phyloP scores from a whole-genome alignment of 805 yeast species.

The Clavispora fructus region DNA sequence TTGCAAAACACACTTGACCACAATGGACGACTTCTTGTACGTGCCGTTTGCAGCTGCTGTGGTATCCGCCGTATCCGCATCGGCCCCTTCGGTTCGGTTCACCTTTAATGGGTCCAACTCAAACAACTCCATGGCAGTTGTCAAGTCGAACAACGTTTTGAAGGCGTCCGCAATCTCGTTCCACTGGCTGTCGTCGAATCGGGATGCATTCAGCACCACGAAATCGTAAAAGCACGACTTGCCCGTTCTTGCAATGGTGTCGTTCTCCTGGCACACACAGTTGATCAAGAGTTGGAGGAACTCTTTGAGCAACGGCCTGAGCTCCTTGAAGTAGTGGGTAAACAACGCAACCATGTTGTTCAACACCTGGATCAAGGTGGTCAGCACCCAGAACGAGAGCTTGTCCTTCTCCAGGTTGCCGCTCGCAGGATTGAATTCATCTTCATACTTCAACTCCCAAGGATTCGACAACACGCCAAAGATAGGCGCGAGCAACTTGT shows the following conservation, averaged over 20 bases:
- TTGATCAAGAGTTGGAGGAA: constrained; percentile 72
- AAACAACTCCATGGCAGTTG: constrained; percentile 84
- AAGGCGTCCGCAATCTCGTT: constrained; percentile 58
- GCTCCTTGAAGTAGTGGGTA: constrained; percentile 72
- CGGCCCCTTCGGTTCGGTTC: constrained; percentile 4
- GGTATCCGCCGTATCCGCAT: constrained; percentile 16
- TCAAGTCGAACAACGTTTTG: constrained; percentile 63
- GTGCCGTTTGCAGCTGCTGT: background rate
- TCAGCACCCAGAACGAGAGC: constrained; percentile 90
- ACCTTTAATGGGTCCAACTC: constrained; percentile 46
- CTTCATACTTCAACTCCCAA: constrained; percentile 61
- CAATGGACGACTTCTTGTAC: constrained; percentile 58
- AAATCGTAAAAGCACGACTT: constrained; percentile 80
- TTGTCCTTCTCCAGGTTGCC: constrained; percentile 59
- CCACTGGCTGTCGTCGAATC: constrained; percentile 73
- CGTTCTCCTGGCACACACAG: constrained; percentile 95
- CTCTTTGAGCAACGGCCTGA: constrained; percentile 71
- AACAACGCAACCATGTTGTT: constrained; percentile 81
- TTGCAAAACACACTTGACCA: constrained; percentile 88
- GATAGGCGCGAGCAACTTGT: constrained; percentile 80
- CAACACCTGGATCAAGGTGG: constrained; percentile 93
- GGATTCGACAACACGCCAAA: constrained; percentile 73
- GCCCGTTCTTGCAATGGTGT: constrained; percentile 93
- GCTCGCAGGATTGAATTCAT: constrained; percentile 23
- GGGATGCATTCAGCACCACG: constrained; percentile 65